A percentile compares a stretch with the other conserved stretches of the same genome.
These are phyloP conservation scores for Neonectria hederae DNA, from an alignment of 2,329 filamentous ascomycete genomes.

Conservation along the genomic window DNA sequence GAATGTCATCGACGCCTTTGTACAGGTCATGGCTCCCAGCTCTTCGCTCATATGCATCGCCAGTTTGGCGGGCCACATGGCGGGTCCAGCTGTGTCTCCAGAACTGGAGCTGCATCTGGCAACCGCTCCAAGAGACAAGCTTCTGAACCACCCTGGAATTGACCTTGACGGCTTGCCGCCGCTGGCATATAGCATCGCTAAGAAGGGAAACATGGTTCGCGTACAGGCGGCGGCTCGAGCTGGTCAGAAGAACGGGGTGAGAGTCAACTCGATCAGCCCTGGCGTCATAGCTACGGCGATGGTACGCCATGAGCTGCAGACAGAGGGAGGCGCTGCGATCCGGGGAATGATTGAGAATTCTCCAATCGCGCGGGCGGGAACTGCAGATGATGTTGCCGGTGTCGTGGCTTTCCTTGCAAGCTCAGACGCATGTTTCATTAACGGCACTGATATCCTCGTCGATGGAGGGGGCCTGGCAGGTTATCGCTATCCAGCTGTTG, in stretches of 20 bases:
- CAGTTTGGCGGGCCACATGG: slow-evolving; percentile 2
- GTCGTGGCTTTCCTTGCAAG: neutral
- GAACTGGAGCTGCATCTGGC: neutral
- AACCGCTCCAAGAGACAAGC: neutral
- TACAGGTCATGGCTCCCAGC: neutral
- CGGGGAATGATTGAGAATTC: neutral
- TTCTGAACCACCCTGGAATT: neutral
- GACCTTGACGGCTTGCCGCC: neutral
- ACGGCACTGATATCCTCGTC: neutral
- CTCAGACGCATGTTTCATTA: neutral
- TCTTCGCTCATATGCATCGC: neutral
- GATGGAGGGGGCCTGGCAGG: neutral
- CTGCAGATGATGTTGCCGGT: neutral
- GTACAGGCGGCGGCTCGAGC: neutral
- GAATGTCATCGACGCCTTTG: neutral
- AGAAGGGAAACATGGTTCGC: neutral
- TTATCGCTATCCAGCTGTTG: neutral
- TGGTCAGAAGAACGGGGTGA: neutral
- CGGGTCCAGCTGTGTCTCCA: neutral
- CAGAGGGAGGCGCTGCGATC: neutral
- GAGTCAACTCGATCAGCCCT: slow-evolving; percentile 1
- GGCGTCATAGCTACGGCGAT: neutral
- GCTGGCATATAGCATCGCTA: neutral
- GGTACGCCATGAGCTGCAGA: neutral
- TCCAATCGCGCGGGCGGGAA: neutral